Conservation (phyloP, 345 rosid genomes). For the Arabidopsis arenosa region DNA sequence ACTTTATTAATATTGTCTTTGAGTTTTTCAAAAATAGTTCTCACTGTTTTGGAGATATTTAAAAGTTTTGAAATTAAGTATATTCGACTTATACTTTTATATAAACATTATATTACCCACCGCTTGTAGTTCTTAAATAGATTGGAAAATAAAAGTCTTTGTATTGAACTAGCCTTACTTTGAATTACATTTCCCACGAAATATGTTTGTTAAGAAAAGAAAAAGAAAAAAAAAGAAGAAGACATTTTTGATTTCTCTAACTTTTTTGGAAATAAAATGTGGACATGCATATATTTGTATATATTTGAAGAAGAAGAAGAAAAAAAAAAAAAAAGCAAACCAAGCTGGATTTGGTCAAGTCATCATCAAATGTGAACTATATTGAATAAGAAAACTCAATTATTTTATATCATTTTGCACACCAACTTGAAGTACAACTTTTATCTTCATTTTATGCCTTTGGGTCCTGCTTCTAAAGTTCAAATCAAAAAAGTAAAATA, state of each 20-base stretch:
- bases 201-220: background rate
- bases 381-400: constrained; percentile 1
- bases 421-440: constrained; percentile 35
- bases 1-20: background rate
- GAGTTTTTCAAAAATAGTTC: background rate
- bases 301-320: background rate
- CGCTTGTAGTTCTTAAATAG: background rate
- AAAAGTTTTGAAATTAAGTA: background rate
- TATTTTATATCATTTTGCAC: constrained; percentile 21
- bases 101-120: background rate
- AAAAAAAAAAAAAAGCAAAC: background rate
- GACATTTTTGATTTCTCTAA: constrained; percentile 9
- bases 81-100: background rate
- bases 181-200: background rate
- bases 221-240: background rate
- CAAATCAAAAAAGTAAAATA: background rate
- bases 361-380: constrained; percentile 29
- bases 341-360: constrained; percentile 41
- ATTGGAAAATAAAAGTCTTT: background rate
- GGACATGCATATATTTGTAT: background rate
- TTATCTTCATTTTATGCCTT: background rate
- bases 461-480: constrained; percentile 17
- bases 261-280: background rate
- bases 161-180: background rate
- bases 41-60: background rate